phyloP scores from a whole-genome alignment of 2,329 filamentous ascomycete species.

The Microsporum audouinii region DNA sequence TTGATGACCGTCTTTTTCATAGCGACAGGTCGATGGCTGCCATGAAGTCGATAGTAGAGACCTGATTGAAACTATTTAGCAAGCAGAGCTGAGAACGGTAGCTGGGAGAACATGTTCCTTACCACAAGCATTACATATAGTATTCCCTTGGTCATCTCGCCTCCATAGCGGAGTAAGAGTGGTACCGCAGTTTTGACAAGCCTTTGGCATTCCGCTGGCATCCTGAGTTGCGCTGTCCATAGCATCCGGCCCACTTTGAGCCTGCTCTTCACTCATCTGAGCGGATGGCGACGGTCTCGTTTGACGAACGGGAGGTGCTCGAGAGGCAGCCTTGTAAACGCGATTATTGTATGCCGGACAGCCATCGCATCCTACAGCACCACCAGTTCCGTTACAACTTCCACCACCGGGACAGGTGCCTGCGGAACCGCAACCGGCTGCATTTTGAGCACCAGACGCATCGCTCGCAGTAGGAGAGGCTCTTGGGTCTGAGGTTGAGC shows the following conservation, averaged over 20 bases:
- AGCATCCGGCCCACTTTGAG: constrained; percentile 17
- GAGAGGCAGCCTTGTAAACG: constrained; percentile 67
- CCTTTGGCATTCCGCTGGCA: constrained; percentile 54
- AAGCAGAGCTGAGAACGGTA: constrained; percentile 7
- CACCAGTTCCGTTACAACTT: constrained; percentile 90
- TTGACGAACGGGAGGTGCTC: constrained; percentile 29
- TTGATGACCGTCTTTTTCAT: constrained; percentile 99
- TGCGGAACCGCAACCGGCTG: constrained; percentile 34
- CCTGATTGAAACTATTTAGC: constrained; percentile 40
- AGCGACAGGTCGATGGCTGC: constrained; percentile 81
- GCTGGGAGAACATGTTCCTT: constrained; percentile 30
- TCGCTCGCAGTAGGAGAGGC: constrained; percentile 27
- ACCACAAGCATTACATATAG: constrained; percentile 98
- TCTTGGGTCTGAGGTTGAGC: constrained; percentile 9
- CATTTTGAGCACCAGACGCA: constrained; percentile 20
- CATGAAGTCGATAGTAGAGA: constrained; percentile 91
- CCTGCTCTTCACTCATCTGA: constrained; percentile 14
- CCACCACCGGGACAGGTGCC: constrained; percentile 95
- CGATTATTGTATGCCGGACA: constrained; percentile 97
- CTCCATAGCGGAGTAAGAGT: constrained; percentile 95
- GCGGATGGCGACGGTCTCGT: constrained; percentile 22
- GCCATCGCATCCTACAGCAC: constrained; percentile 85
- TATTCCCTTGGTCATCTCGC: constrained; percentile 84
- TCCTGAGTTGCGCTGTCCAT: constrained; percentile 19
- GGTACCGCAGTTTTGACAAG: constrained; percentile 93